Percentiles rank a stretch among this genome's conserved stretches.
Evolutionary conservation across 164 flowering plant species (phyloP).

Genomic region (Aristolochia contorta): DNA sequence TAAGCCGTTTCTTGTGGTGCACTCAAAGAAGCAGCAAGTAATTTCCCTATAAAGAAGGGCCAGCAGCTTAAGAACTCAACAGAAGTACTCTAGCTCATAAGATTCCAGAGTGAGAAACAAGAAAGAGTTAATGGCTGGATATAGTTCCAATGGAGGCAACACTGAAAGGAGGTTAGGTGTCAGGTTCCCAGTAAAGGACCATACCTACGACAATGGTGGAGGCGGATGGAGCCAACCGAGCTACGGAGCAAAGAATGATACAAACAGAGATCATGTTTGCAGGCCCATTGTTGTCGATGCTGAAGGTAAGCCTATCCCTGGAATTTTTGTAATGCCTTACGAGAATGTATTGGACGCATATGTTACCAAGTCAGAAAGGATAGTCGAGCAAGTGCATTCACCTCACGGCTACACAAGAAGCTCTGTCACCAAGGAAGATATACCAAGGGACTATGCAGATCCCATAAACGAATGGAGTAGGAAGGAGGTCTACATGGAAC

Average conservation of each 20-base stretch:
- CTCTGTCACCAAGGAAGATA: conserved; percentile 8
- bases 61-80: too few species aligned
- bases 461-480: conserved; percentile 8
- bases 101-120: too few species aligned
- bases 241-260: conserved; percentile 7
- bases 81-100: too few species aligned
- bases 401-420: conserved; percentile 12
- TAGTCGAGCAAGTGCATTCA: conserved; percentile 12
- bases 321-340: conserved; percentile 9
- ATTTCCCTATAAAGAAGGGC: too few species aligned
- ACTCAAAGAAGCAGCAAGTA: too few species aligned
- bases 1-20: too few species aligned
- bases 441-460: conserved; percentile 6
- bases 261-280: conserved; percentile 18
- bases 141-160: conserved; percentile 5
- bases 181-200: conserved; percentile 7
- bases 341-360: conserved; percentile 1
- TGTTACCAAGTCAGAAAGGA: conserved; percentile 18
- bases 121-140: conserved; percentile 9
- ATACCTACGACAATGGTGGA: conserved; percentile 4
- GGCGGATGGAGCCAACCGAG: conserved; percentile 15
- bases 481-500: conserved; percentile 8
- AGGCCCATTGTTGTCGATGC: conserved; percentile 30
- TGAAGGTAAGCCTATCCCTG: conserved; percentile 25
- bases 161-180: conserved; percentile 5